Conservation (phyloP, 108 stramenopile species). For the Fragilariopsis cylindrus region DNA sequence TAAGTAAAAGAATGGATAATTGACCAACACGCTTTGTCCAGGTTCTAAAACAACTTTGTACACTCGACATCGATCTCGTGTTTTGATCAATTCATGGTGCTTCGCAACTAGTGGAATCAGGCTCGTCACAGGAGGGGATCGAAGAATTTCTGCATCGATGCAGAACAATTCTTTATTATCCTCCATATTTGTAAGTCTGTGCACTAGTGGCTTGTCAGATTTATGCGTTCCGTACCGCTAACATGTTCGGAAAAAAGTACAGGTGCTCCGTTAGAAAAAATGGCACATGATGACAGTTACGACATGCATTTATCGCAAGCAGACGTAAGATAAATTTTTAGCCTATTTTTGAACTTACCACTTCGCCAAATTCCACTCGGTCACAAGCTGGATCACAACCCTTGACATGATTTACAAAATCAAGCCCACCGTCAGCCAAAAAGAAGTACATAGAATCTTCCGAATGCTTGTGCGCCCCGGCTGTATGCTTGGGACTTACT, state of each 20-base stretch:
- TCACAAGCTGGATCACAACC: slow-evolving; percentile 55
- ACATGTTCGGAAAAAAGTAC: no score
- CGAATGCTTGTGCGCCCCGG: slow-evolving; percentile 69
- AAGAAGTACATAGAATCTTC: slow-evolving; percentile 69
- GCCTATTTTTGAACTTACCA: neutral
- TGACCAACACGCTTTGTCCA: slow-evolving; percentile 47
- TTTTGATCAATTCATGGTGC: slow-evolving; percentile 53
- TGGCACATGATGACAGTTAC: no score
- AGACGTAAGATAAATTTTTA: no score
- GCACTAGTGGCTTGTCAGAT: slow-evolving; percentile 58
- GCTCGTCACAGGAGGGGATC: slow-evolving; percentile 52
- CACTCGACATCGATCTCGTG: slow-evolving; percentile 56
- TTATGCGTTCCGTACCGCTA: slow-evolving; percentile 33
- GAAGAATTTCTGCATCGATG: slow-evolving; percentile 68
- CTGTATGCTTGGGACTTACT: slow-evolving; percentile 57
- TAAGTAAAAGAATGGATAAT: slow-evolving; percentile 74
- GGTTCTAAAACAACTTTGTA: slow-evolving; percentile 58
- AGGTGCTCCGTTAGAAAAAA: no score
- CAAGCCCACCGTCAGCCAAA: slow-evolving; percentile 52
- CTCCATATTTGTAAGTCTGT: slow-evolving; percentile 61
- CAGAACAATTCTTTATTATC: slow-evolving; percentile 47
- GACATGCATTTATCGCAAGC: no score
- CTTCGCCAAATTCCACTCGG: slow-evolving; percentile 73
- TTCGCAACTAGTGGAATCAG: slow-evolving; percentile 47
- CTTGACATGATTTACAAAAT: slow-evolving; percentile 66